Percentiles rank a stretch among this genome's conserved stretches.
phyloP scores from a whole-genome alignment of 192 early-diverging fungal species.

The Phycomyces blakesleeanus region DNA sequence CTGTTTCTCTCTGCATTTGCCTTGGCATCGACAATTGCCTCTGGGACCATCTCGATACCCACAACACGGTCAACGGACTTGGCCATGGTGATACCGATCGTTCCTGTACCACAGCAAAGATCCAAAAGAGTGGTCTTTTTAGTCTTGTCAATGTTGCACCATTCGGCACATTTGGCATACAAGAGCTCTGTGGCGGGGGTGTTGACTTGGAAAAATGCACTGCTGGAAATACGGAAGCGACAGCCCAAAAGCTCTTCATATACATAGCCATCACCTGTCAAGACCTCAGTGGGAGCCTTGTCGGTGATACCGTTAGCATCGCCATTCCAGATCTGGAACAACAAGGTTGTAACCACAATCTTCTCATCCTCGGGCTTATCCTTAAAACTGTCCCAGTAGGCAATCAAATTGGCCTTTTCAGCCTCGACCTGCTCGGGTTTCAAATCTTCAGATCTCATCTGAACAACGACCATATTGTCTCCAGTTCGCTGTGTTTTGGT shows the following conservation, averaged over 20 bases:
- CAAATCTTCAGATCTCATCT: conserved; percentile 48
- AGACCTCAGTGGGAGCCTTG: conserved; percentile 35
- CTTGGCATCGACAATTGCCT: conserved; percentile 73
- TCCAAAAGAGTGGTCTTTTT: conserved; percentile 56
- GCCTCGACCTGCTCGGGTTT: conserved; percentile 34
- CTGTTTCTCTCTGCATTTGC: conserved; percentile 51
- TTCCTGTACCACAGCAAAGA: conserved; percentile 83
- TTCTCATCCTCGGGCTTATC: conserved; percentile 13
- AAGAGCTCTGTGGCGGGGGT: conserved; percentile 63
- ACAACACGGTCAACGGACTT: conserved; percentile 60
- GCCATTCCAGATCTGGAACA: conserved; percentile 47
- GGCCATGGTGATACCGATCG: conserved; percentile 77
- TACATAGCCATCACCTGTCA: conserved; percentile 53
- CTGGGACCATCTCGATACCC: conserved; percentile 65
- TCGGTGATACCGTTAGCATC: conserved; percentile 56
- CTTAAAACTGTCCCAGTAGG: conserved; percentile 30
- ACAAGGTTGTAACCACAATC: conserved; percentile 44
- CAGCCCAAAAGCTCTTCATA: conserved; percentile 63
- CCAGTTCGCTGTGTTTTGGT: conserved; percentile 59
- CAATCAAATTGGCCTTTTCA: conserved; percentile 31
- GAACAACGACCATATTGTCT: conserved; percentile 64
- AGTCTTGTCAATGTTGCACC: conserved; percentile 23
- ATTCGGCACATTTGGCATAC: conserved; percentile 46
- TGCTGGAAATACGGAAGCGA: conserved; percentile 68
- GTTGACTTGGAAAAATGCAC: conserved; percentile 80